Base-by-base conservation (phyloP, 2,329 filamentous ascomycete species). In the Aspergillus aculeatinus region DNA sequence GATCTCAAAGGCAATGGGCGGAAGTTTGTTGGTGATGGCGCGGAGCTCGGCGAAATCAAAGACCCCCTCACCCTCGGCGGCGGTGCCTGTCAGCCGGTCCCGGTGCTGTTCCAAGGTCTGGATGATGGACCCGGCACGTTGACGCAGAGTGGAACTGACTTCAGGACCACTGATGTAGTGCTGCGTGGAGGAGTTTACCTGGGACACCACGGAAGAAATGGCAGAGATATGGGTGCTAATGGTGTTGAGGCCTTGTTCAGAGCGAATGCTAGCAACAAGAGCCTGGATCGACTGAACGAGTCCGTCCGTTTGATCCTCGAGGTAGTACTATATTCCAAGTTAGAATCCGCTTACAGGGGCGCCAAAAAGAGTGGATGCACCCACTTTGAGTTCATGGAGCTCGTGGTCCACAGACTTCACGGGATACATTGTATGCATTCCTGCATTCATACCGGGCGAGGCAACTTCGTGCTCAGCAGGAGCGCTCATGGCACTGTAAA, bases 1-100 rank as follows among this genome's bases (percentile, higher is more conserved):
- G 71, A 94, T 89, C 76, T 92, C 89, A 75, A 96, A 96, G n/a
- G 91, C 91, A 66, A 95, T 87, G 2, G 91, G 91, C 11, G 91
- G 91, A 54, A 96, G 78, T 29, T 85, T 87, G 73, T 89, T 87
- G 57, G 84, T 88, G 80, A 89, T 88, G 70, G 81, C 80, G 6
- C 76, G 77, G 21, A 76, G 65, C 51, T 84, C 78, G 47, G 80
- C 80, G 16, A 80, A 77, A 51, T 82, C 81, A 7, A 81, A 83
- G 27, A 89, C 83, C 9, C 85, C 82, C 65, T 84, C 80, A 27
- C 87, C 88, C 39, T 84, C 85, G 39, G 85, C 78, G 59, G 84
- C 83, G 59, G 88, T 83, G 69, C 87, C 85, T 21, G 89, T 76
- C 60, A 96, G 81, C 48, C 86, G 84, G 63, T 86, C 81, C 60